A percentile compares a stretch with the other conserved stretches of the same genome.
These are phyloP conservation scores for Coprinopsis sp. DNA, from an alignment of 768 basidiomycete species.

Conservation along the genomic window DNA sequence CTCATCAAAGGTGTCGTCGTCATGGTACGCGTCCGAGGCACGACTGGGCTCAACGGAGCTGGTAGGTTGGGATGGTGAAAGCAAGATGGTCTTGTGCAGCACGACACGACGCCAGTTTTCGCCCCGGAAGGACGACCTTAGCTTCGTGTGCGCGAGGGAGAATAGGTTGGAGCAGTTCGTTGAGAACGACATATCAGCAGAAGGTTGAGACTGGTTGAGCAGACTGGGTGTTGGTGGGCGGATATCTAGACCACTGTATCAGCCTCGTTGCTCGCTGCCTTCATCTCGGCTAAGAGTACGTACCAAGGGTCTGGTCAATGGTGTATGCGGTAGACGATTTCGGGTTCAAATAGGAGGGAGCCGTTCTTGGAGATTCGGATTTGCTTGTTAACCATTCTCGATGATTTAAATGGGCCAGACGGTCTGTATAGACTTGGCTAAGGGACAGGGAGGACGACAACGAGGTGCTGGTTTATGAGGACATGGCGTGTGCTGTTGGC, in stretches of 20 bases:
- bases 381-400: conserved; percentile 81
- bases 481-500: conserved; percentile 13
- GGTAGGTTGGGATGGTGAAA: conserved; percentile 63
- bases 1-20: conserved; percentile 34
- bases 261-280: too few relatives aligned
- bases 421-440: conserved; percentile 24
- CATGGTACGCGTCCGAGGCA: conserved; percentile 29
- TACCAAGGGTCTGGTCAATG: conserved; percentile 32
- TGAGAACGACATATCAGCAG: conserved; percentile 40
- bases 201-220: conserved; percentile 12
- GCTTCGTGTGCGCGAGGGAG: conserved; percentile 67
- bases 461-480: conserved; percentile 14
- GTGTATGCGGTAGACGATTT: conserved; percentile 86
- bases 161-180: conserved; percentile 49
- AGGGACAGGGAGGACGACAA: conserved; percentile 22
- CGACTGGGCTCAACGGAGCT: conserved; percentile 51
- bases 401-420: conserved; percentile 30
- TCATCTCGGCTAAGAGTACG: conserved; percentile 9
- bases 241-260: too few relatives aligned
- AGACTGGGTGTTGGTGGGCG: conserved; percentile 9
- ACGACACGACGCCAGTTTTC: conserved; percentile 84
- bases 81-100: conserved; percentile 80
- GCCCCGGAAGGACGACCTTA: conserved; percentile 62
- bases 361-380: conserved; percentile 79
- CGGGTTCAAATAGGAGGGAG: conserved; percentile 81